phyloP scores from a whole-genome alignment of 768 basidiomycete species.

The Tricholoma terreum region DNA sequence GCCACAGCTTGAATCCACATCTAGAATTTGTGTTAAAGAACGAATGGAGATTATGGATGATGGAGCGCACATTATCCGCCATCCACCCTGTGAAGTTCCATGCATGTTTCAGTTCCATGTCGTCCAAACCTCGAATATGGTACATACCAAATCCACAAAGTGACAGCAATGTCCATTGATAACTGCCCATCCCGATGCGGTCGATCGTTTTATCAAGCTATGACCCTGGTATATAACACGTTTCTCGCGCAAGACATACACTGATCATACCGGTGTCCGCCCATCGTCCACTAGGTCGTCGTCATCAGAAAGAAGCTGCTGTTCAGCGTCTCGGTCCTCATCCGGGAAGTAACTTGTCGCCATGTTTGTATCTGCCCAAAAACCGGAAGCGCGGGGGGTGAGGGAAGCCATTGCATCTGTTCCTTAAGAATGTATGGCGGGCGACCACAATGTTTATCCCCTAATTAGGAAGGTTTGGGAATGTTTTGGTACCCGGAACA shows the following conservation, averaged over 20 bases:
- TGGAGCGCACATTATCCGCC: slow-evolving; percentile 76
- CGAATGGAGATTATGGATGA: slow-evolving; percentile 3
- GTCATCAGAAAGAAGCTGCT: slow-evolving; percentile 27
- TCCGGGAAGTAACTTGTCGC: slow-evolving; percentile 36
- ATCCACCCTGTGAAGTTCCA: slow-evolving; percentile 67
- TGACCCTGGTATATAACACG: not conserved
- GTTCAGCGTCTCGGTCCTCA: slow-evolving; percentile 36
- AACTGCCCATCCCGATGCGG: slow-evolving; percentile 87
- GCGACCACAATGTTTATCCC: not conserved
- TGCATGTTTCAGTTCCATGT: slow-evolving; percentile 2
- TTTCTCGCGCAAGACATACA: not conserved
- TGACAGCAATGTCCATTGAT: slow-evolving; percentile 79
- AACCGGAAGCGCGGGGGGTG: slow-evolving; percentile 45
- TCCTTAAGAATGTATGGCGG: slow-evolving; percentile 12
- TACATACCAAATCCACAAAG: slow-evolving; percentile 85
- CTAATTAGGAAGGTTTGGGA: not conserved
- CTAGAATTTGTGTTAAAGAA: slow-evolving; percentile 41
- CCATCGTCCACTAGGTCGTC: slow-evolving; percentile 34
- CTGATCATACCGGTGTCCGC: slow-evolving; percentile 47
- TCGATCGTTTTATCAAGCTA: slow-evolving; percentile 83
- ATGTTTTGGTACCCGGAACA: not conserved
- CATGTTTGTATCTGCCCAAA: slow-evolving; percentile 43
- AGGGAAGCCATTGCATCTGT: slow-evolving; percentile 38
- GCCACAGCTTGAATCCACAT: slow-evolving; percentile 94
- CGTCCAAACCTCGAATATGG: not conserved